Conservation (phyloP, 208 protist species). For the Leishmania gerbilli region DNA sequence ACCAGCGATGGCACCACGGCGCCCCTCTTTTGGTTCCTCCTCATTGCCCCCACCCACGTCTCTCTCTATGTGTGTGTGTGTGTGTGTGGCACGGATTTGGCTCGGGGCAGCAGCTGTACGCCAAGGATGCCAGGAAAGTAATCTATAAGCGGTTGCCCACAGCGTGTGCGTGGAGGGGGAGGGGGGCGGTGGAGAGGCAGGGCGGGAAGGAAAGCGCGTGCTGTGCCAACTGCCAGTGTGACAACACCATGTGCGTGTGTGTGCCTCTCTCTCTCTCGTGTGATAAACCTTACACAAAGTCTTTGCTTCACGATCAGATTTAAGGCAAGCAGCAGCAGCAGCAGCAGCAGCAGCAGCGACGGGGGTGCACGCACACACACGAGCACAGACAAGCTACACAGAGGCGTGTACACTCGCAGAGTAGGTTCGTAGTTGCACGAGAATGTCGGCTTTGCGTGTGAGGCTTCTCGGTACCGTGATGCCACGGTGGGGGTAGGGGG, state of each 20-base stretch:
- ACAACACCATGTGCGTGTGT: neutral
- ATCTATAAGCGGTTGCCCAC: too few species aligned
- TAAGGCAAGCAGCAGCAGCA: neutral
- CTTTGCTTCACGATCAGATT: neutral
- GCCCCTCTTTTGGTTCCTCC: neutral
- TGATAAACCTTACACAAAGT: neutral
- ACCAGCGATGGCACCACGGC: neutral
- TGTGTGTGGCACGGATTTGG: too few species aligned
- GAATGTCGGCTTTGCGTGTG: neutral
- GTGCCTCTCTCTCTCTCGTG: neutral
- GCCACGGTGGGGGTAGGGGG: neutral
- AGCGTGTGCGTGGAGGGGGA: neutral
- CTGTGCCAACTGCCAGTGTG: neutral
- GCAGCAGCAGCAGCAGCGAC: too few species aligned
- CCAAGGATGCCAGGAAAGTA: too few species aligned
- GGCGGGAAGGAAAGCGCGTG: neutral
- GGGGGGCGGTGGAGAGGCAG: too few species aligned
- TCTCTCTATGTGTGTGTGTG: neutral
- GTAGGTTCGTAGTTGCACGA: neutral
- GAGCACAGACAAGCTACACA: neutral
- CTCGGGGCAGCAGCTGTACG: too few species aligned
- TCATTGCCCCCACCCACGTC: neutral
- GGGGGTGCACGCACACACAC: conserved; percentile 6
- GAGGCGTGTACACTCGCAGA: neutral
- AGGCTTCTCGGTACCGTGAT: neutral